Evolutionary conservation across 306 rosid genomes (phyloP), one percentile per base, ranked within the genome.

Genomic region (Carpinus fangiana): DNA sequence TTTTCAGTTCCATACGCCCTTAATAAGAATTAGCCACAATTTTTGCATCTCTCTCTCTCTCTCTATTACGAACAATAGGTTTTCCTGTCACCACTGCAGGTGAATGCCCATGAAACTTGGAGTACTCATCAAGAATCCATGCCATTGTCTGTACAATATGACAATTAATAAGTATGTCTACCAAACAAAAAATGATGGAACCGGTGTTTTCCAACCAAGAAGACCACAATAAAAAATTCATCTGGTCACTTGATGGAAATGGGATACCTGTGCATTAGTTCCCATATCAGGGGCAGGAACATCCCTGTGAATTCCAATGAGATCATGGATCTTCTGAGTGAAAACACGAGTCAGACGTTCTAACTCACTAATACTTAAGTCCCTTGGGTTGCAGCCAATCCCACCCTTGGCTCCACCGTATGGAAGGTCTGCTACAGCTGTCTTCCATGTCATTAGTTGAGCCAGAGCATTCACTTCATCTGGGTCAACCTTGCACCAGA

Each of bases 401-500:
- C 94, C 94, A 59, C 97, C 95, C 83, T 92, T 90, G 55, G 97
- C 97, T 59, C 97, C 97, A 60, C 97, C 97, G 23, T 92, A 92
- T 10, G 97, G 97, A 60, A 90, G 86, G 75, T 90, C 84, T 51
- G 82, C 90, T 50, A 92, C 97, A 13, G 93, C 94, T 50, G 91
- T 90, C 85, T 90, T 88, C 97, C 97, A 92, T 14, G 90, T 92
- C 97, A 92, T 92, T 52, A 92, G 72, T 72, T 92, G 97, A 77
- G 97, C 97, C 68, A 90, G 78, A 84, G 95, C 97, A 89, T 89
- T 90, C 71, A 87, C 93, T 78, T 90, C 95, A 80, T 92, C 95
- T 1, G 90, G 93, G 57, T 92, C 90, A 89, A 91, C 93, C 96
- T 91, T 61, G 41, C 76, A 84, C 60, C 70, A 70, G 18, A 84